Percentiles rank a stretch among this genome's conserved stretches.
These are phyloP conservation scores for Citrus trifoliata DNA, from an alignment of 345 rosid genomes.

Conservation along the genomic window DNA sequence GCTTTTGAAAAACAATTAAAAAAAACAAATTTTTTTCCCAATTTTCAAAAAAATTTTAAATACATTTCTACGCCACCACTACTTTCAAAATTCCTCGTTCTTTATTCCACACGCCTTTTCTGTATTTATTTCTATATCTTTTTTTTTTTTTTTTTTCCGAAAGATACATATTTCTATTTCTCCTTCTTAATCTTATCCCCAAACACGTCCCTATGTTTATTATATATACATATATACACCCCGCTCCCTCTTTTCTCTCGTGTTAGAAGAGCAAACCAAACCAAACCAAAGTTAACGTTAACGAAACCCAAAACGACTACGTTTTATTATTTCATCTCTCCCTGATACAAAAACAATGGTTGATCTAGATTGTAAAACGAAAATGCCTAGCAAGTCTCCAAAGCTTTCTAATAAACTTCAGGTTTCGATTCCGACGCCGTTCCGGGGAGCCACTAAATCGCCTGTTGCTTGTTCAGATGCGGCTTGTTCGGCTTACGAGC, in stretches of 20 bases:
- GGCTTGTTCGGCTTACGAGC: slow-evolving; percentile 75
- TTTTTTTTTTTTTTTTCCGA: no score
- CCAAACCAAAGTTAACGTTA: background rate
- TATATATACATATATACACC: background rate
- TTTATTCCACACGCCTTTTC: slow-evolving; percentile 24
- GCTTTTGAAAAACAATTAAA: background rate
- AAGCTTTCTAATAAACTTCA: slow-evolving; percentile 41
- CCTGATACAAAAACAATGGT: slow-evolving; percentile 36
- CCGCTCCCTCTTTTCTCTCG: background rate
- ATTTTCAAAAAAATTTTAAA: background rate
- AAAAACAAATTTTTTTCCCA: background rate
- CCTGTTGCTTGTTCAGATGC: slow-evolving; percentile 40
- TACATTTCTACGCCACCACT: background rate
- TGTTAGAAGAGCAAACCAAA: background rate
- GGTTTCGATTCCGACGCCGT: slow-evolving; percentile 38
- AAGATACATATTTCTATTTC: background rate
- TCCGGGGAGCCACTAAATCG: slow-evolving; percentile 20
- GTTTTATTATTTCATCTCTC: background rate
- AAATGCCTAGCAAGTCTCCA: slow-evolving; percentile 41
- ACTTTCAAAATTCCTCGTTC: slow-evolving; percentile 23
- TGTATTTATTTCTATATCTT: no score
- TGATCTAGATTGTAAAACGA: slow-evolving; percentile 57
- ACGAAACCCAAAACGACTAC: background rate
- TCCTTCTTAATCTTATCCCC: background rate
- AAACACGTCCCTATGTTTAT: background rate